Base-by-base conservation (phyloP, 1,284 basidiomycete species). In the Fomitopsis pinicola region DNA sequence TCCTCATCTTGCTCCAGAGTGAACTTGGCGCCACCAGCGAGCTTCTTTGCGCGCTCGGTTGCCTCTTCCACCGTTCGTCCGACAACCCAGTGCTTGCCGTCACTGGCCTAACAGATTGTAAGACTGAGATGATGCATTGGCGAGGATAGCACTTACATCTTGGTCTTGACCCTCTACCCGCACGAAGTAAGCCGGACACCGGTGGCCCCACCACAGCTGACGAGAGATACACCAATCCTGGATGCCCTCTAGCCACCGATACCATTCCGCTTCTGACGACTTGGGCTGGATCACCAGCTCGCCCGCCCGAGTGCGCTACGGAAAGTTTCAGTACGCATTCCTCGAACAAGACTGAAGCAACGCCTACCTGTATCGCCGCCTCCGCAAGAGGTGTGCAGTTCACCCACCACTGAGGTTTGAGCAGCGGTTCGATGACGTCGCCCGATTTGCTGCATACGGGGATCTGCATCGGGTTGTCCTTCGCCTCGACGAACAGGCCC, bases 401-500 rank as follows among this genome's bases (percentile, higher is more conserved):
- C 55, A 99, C 92, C 96, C 96, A 99, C 97, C 97, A 99, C 73
- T 99, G 97, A 0, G 97, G 97, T 78, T 98, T 99, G 72, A 99
- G 82, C 42, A 98, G 81, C 6, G 94, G 92, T 76, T 99, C 97
- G 67, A 99, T 98, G 58, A 99, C 78, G 73, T 99, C 97, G 3
- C 97, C 97, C 2, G 94, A 97, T 82, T 96, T 95, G 67, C 90
- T 87, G 86, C 95, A 98, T 62, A 97, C 80, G 5, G 95, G 95
- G 57, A 98, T 93, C 67, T 89, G 87, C 95, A 98, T 98, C 17
- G 93, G 88, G 77, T 98, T 97, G 72, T 98, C 95, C 76, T 95
- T 97, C 35, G 89, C 90, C 76, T 97, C 96, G 57, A 98, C 78
- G 73, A 88, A 99, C 26, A 97, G 78, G 2, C 94, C 95, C 58